Base-by-base conservation (phyloP, 768 basidiomycete genomes). In the Kwoniella heveanensis region DNA sequence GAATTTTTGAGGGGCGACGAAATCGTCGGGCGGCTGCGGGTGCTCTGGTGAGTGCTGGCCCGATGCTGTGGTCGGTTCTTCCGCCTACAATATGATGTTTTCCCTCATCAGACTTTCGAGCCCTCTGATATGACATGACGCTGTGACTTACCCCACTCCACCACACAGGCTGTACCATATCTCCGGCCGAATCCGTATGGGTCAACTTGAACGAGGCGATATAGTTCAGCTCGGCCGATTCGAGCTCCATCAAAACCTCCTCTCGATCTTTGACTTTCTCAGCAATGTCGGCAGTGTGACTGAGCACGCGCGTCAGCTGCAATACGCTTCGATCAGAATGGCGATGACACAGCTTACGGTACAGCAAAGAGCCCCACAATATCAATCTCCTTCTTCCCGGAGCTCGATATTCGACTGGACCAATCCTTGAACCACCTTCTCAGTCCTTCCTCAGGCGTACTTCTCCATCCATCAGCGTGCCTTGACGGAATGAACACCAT, bases 211-310 rank as follows among this genome's bases (percentile, higher is more conserved):
- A 91, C 4, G 88, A 90, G 60, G 83, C 83, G 66, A 90, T 90
- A 71, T 90, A 92, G 70, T 84, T 85, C 12, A 88, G 85, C 80
- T 91, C 90, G 12, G 90, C 89, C 56, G 88, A 85, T 81, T 92
- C 90, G 9, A 92, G 83, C 65, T 88, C 86, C 68, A 90, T 87
- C n/a, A 92, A 79, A 22, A 90, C 86, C 71, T 85, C 84, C 65
- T 90, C 90, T 27, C 90, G 84, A 74, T 90, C 87, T 48, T 87
- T 85, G 47, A 91, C 88, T 27, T 91, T 84, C 6, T 85, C 67
- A 0, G 86, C 85, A n/a, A 91, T 81, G 2, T 83, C 83, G 15
- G 84, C 83, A 0, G 89, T 91, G 71, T 90, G 88, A 25, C 90
- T 91, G 17, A n/a, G 0, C n/a, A n/a, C n/a, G n/a, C n/a, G n/a